phyloP scores from a whole-genome alignment of 2,329 filamentous ascomycete genomes.

The Epichloe gansuensis region DNA sequence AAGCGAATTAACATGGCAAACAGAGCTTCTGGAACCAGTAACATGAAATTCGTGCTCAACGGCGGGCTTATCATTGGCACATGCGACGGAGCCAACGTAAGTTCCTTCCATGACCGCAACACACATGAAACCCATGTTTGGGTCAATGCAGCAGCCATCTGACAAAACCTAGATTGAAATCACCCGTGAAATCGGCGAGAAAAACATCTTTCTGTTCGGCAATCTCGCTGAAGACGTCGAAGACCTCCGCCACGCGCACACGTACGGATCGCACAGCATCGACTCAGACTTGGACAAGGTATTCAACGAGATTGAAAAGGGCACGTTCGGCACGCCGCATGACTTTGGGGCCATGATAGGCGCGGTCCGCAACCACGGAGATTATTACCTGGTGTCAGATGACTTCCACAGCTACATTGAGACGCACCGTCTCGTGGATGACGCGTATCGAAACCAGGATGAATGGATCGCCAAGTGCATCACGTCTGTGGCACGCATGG shows the following conservation, averaged over 20 bases:
- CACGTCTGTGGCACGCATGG: conserved; percentile 81
- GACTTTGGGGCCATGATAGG: conserved; percentile 75
- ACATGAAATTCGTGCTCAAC: conserved; percentile 99
- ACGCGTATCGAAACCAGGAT: conserved; percentile 83
- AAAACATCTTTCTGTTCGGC: conserved; percentile 97
- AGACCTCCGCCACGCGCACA: conserved; percentile 82
- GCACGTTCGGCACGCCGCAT: conserved; percentile 66
- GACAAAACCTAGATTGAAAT: conserved; percentile 61
- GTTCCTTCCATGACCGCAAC: conserved; percentile 20
- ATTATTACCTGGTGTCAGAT: conserved; percentile 95
- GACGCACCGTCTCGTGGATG: conserved; percentile 82
- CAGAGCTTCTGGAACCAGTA: conserved; percentile 70
- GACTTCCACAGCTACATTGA: conserved; percentile 93
- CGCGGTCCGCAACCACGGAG: conserved; percentile 81
- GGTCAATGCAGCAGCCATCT: neutral
- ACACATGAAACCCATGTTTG: neutral
- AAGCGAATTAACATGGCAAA: conserved; percentile 6
- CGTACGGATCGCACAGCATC: conserved; percentile 67
- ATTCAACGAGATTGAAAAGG: conserved; percentile 69
- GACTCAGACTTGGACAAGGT: conserved; percentile 69
- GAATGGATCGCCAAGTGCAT: conserved; percentile 90
- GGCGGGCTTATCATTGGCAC: conserved; percentile 96
- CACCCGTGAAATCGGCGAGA: conserved; percentile 88
- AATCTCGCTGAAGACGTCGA: conserved; percentile 94
- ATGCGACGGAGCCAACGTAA: conserved; percentile 91